These are phyloP conservation scores for Grosmannia serpens DNA, from an alignment of 2,329 filamentous ascomycete genomes.

Conservation along the genomic window DNA sequence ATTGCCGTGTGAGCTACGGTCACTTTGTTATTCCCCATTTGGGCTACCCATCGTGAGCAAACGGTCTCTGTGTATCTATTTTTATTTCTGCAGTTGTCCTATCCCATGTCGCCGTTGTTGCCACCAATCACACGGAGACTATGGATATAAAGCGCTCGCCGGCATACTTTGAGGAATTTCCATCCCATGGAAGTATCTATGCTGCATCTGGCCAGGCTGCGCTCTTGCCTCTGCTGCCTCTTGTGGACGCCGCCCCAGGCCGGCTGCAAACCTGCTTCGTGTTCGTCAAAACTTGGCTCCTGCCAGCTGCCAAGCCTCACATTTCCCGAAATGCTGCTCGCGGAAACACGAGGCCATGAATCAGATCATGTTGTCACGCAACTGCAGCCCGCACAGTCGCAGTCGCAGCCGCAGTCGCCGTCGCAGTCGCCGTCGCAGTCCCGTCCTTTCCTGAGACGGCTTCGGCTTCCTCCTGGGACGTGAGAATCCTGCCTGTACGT, in stretches of 20 bases:
- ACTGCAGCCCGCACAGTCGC: no score
- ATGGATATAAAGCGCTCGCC: conserved; percentile 11
- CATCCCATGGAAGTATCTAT: conserved; percentile 4
- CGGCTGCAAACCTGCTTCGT: not conserved
- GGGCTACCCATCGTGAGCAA: not conserved
- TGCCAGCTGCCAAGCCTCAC: not conserved
- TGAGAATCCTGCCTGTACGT: no score
- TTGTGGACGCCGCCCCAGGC: no score
- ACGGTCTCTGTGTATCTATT: not conserved
- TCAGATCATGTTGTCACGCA: not conserved
- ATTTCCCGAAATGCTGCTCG: not conserved
- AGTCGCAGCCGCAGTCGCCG: no score
- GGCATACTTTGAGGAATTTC: conserved; percentile 7
- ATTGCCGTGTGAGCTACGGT: not conserved
- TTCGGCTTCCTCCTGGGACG: no score
- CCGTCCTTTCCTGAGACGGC: no score
- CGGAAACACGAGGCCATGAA: not conserved
- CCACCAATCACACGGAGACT: not conserved
- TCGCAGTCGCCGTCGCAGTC: no score
- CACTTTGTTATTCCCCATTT: not conserved
- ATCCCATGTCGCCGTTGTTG: conserved; percentile 5
- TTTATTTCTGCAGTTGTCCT: not conserved
- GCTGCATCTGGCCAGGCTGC: not conserved
- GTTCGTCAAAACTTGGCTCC: not conserved
- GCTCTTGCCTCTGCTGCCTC: no score